Base-by-base conservation (phyloP, 805 yeast species). In the Candida stauntonica region DNA sequence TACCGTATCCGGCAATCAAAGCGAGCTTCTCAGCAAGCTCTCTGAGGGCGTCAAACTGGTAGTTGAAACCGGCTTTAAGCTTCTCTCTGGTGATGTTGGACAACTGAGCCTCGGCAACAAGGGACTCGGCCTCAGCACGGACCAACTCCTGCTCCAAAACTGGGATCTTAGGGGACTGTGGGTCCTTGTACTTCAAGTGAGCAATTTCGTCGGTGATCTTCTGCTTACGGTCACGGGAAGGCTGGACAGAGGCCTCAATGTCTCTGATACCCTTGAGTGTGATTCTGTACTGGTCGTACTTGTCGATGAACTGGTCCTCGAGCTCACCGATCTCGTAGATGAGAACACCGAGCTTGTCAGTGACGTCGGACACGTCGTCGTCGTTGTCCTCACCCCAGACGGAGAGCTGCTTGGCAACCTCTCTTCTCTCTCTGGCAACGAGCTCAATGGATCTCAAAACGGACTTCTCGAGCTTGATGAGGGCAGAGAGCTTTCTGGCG, bases 31-130 rank as follows among this genome's bases (percentile, higher is more conserved):
- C 98, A 55, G 96, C 78, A 66, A 82, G 81, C 72, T 91, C 99
- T 66, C 96, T 85, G 50, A 84, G 72, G 42, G 97, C 86, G 64
- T 93, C 98, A 57, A 91, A 91, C 70, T 91, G 96, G 71, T 91
- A 89, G 73, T 85, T 81, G 77, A 86, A 93, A 39, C 97, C 94
- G 51, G 96, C 93, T 82, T 93, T 93, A 63, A 91, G 75, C 74
- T 89, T 89, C 72, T 89, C 97, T 69, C 99, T 86, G 57, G 98
- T 91, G 68, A 93, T 91, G 73, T 91, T 91, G 48, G 96, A 86
- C 63, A 91, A 79, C 74, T 91, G 99, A 44, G 98, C 98, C 74
- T 91, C 99, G 44, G 99, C 99, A 57, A 91, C 99, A 56, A 91
- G 79, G 36, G 96, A 87, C 72, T 93, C 98, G 51, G 98, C 98